phyloP scores from a whole-genome alignment of 192 early-diverging fungal species.

The Geosiphon pyriformis region DNA sequence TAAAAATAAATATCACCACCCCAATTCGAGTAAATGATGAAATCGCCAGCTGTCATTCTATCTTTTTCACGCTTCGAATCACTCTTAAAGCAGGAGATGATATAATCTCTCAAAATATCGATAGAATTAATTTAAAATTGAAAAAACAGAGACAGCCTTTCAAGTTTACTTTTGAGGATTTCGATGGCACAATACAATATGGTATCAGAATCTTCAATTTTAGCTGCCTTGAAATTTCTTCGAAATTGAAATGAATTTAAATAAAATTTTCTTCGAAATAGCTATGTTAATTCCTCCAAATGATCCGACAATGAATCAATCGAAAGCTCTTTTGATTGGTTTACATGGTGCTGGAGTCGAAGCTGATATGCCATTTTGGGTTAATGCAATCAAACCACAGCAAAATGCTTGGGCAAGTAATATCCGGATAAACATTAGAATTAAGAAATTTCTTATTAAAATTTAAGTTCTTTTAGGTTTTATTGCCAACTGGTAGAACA shows the following conservation, averaged over 20 bases:
- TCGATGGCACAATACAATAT: constrained; percentile 64
- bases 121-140: constrained; percentile 21
- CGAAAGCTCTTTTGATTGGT: constrained; percentile 58
- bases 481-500: constrained; percentile 66
- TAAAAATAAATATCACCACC: constrained; percentile 1
- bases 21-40: too few relatives aligned
- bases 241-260: neutral
- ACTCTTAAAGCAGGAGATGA: too few relatives aligned
- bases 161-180: constrained; percentile 66
- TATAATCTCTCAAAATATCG: neutral
- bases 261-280: constrained; percentile 2
- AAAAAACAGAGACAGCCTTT: constrained; percentile 48
- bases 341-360: constrained; percentile 74
- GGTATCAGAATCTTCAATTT: constrained; percentile 35
- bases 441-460: too few relatives aligned
- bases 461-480: too few relatives aligned
- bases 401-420: constrained; percentile 60
- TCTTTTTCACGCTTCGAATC: too few relatives aligned
- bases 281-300: constrained; percentile 40
- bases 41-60: too few relatives aligned
- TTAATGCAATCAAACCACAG: constrained; percentile 46
- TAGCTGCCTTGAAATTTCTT: neutral
- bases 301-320: constrained; percentile 26
- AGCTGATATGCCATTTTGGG: constrained; percentile 54
- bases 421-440: too few relatives aligned